Conservation (phyloP, 163 green algal genomes). For the Scenedesmus sp. region DNA sequence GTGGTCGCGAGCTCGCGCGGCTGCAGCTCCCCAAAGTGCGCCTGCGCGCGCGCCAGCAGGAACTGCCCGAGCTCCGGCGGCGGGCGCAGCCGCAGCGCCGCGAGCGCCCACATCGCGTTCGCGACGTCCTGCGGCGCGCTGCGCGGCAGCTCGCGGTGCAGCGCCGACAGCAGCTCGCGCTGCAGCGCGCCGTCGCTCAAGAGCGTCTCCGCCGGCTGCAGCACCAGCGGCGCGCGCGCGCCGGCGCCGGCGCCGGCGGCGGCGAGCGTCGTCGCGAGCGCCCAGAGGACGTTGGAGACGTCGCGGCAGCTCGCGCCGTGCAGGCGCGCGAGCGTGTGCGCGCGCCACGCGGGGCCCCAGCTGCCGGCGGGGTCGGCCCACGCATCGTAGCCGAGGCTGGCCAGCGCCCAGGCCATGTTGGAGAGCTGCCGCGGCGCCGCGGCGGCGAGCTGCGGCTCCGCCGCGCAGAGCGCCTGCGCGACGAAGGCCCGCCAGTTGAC, state of each 20-base stretch:
- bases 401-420: constrained; percentile 31
- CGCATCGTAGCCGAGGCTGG: not conserved
- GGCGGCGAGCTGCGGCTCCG: not conserved
- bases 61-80: constrained; percentile 4
- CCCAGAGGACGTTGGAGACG: constrained; percentile 30
- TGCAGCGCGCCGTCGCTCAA: not conserved
- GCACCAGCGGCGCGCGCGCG: not conserved
- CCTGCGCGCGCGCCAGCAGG: not conserved
- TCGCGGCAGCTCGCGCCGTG: constrained; percentile 22
- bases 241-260: not conserved
- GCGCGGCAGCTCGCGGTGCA: constrained; percentile 17
- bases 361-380: not conserved
- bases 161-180: constrained; percentile 34
- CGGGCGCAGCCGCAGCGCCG: constrained; percentile 10
- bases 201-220: constrained; percentile 14
- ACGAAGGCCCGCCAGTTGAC: constrained; percentile 33
- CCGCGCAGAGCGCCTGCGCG: not conserved
- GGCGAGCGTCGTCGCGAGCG: not conserved
- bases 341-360: constrained; percentile 14
- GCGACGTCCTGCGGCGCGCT: constrained; percentile 30
- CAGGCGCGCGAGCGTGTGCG: not conserved
- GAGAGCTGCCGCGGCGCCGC: constrained; percentile 9
- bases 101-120: constrained; percentile 27
- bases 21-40: constrained; percentile 7
- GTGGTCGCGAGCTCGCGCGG: not conserved